Evolutionary conservation across 768 basidiomycete species (phyloP).

Genomic region (Boletus tomentosulus): DNA sequence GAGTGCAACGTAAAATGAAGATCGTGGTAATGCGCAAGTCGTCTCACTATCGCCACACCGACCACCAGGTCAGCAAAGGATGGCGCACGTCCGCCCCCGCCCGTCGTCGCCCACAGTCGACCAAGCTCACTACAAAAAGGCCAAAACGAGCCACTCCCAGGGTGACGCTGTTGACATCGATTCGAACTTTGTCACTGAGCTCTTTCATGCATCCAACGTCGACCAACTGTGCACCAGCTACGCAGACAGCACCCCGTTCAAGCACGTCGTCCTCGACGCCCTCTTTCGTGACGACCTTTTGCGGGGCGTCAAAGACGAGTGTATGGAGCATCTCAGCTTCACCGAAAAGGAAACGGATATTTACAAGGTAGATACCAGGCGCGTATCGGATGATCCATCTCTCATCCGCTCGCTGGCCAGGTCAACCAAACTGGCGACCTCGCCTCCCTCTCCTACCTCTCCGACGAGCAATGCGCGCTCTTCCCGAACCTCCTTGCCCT

Average conservation of each 20-base stretch:
- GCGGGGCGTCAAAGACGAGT: constrained; percentile 78
- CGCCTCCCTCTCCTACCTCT: constrained; percentile 85
- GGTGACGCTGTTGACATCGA: constrained; percentile 3
- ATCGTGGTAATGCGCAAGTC: neutral
- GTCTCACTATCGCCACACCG: neutral
- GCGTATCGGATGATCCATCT: neutral
- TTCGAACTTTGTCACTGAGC: constrained; percentile 32
- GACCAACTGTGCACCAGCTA: constrained; percentile 56
- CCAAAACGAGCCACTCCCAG: constrained; percentile 35
- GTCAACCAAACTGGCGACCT: constrained; percentile 97
- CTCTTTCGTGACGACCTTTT: constrained; percentile 84
- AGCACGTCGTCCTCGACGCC: constrained; percentile 74
- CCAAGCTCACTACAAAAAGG: constrained; percentile 30
- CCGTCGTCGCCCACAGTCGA: constrained; percentile 38
- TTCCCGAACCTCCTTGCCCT: constrained; percentile 78
- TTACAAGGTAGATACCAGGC: constrained; percentile 68
- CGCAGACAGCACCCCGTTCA: constrained; percentile 62
- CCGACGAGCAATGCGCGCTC: constrained; percentile 68
- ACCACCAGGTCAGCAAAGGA: neutral
- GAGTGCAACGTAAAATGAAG: neutral
- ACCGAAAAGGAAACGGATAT: constrained; percentile 97
- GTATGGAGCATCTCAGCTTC: constrained; percentile 72
- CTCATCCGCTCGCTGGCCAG: constrained; percentile 38
- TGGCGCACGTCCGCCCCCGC: constrained; percentile 47
- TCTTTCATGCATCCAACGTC: constrained; percentile 58